Conservation (phyloP, 257 asterid genomes). For the Capsicum pubescens region DNA sequence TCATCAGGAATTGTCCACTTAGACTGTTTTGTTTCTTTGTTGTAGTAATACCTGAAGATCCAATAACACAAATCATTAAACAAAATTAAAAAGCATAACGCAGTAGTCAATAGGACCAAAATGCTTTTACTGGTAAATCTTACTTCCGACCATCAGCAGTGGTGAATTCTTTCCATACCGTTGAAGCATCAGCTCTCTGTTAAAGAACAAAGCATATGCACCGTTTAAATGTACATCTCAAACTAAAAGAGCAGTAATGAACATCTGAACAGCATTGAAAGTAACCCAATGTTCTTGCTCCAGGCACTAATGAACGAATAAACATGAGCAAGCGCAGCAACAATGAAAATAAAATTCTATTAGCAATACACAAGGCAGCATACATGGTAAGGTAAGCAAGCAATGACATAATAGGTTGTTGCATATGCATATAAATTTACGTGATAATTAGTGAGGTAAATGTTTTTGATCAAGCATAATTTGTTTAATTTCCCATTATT, state of each 20-base stretch:
- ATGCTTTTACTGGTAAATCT: conserved; percentile 39
- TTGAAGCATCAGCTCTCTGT: conserved; percentile 98
- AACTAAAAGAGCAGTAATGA: conserved; percentile 7
- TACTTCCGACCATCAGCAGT: conserved; percentile 98
- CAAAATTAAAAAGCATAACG: conserved; percentile 25
- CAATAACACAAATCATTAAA: conserved; percentile 27
- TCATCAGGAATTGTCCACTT: conserved; percentile 97
- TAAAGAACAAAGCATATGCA: conserved; percentile 31
- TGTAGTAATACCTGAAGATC: conserved; percentile 80
- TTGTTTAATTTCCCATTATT: neutral
- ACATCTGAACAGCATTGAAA: conserved; percentile 11
- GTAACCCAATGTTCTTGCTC: neutral
- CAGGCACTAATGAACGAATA: conserved; percentile 16
- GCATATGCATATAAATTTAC: conserved; percentile 12
- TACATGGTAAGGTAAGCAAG: neutral
- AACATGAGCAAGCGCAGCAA: conserved; percentile 16
- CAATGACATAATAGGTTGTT: neutral
- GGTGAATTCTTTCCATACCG: conserved; percentile 97
- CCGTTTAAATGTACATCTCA: conserved; percentile 15
- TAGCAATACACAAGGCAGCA: conserved; percentile 23
- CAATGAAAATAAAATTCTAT: conserved; percentile 8
- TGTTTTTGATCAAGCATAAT: neutral
- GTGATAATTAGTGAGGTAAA: neutral
- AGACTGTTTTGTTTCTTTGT: conserved; percentile 95
- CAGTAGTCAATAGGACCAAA: conserved; percentile 22